Evolutionary conservation across 2,329 filamentous ascomycete genomes (phyloP).

Genomic region (Fusarium tuaranense): DNA sequence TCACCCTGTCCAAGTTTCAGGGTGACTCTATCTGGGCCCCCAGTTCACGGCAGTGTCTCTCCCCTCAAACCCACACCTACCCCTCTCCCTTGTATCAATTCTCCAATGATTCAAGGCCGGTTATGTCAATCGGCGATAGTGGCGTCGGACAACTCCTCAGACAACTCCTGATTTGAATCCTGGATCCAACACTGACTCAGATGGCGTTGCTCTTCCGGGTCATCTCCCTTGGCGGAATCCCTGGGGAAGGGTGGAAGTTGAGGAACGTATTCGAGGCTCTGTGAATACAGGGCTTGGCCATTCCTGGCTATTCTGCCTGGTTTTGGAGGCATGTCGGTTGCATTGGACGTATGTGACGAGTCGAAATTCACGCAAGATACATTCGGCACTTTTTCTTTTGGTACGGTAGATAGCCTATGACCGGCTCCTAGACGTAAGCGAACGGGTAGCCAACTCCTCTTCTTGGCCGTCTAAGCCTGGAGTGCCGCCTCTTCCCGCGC

Average conservation of each 20-base stretch:
- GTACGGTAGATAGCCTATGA: background rate
- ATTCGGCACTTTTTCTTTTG: background rate
- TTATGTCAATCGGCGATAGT: background rate
- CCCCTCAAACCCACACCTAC: background rate
- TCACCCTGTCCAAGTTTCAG: conserved; percentile 10
- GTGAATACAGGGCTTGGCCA: background rate
- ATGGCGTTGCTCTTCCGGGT: background rate
- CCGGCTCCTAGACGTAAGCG: background rate
- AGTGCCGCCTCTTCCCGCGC: conserved; percentile 69
- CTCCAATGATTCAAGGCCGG: background rate
- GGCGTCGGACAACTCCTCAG: background rate
- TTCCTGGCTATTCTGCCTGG: background rate
- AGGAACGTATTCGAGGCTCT: background rate
- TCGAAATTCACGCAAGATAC: background rate
- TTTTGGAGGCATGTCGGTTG: background rate
- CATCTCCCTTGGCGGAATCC: background rate
- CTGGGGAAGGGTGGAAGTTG: background rate
- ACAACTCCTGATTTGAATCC: background rate
- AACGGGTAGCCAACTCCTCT: background rate
- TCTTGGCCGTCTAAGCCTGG: conserved; percentile 57
- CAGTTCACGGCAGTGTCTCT: conserved; percentile 12
- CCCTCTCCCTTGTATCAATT: background rate
- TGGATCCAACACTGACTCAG: background rate
- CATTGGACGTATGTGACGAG: background rate
- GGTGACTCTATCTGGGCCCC: background rate